These are phyloP conservation scores for Pythium folliculosum DNA, from an alignment of 352 stramenopile species.

Conservation along the genomic window DNA sequence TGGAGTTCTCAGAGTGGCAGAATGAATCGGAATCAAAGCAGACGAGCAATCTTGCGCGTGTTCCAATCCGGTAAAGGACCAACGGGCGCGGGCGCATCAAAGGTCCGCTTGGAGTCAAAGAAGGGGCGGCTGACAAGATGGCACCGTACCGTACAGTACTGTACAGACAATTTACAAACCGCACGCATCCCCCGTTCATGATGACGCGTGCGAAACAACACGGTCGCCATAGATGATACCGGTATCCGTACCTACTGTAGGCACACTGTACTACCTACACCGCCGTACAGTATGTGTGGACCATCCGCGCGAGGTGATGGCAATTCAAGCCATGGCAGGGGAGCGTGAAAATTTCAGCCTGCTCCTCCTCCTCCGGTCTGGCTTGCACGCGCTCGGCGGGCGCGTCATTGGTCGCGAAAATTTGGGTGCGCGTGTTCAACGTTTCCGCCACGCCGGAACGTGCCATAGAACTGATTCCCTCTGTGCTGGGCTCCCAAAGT, in stretches of 20 bases:
- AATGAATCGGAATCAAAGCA: no score
- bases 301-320: background rate
- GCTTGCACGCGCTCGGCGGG: background rate
- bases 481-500: background rate
- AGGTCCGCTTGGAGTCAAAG: background rate
- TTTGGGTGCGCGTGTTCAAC: slow-evolving; percentile 9
- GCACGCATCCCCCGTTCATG: background rate
- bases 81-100: background rate
- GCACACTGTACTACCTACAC: no score
- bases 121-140: slow-evolving; percentile 6
- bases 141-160: background rate
- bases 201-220: slow-evolving; percentile 2
- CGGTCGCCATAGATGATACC: no score
- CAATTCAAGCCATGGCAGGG: background rate
- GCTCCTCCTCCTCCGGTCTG: background rate
- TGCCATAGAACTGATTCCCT: background rate
- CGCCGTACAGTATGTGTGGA: no score
- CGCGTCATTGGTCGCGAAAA: slow-evolving; percentile 4
- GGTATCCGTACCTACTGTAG: background rate
- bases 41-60: background rate
- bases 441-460: background rate
- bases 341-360: background rate
- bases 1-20: no score
- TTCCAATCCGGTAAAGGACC: slow-evolving; percentile 5
- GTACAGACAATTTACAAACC: background rate